Conservation (phyloP, 306 rosid species). For the Psophocarpus tetragonolobus region DNA sequence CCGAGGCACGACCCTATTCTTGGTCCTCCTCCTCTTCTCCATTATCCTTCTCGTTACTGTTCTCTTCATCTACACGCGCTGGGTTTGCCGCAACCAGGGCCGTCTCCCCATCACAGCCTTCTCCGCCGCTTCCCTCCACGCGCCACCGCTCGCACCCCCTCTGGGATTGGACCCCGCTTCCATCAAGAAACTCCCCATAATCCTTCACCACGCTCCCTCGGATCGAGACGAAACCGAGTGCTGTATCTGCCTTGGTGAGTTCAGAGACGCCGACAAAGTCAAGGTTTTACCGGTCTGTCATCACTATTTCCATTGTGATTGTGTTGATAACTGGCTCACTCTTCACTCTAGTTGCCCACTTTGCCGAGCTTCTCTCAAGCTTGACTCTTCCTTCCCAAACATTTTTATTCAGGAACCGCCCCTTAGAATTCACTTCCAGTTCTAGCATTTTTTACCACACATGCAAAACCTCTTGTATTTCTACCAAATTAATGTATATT, state of each 20-base stretch:
- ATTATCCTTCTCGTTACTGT: slow-evolving; percentile 54
- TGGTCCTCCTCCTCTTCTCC: slow-evolving; percentile 59
- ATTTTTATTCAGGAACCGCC: slow-evolving; percentile 57
- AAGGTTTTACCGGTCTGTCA: slow-evolving; percentile 75
- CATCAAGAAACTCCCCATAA: slow-evolving; percentile 56
- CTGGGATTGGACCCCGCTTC: slow-evolving; percentile 55
- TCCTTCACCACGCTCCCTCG: slow-evolving; percentile 43
- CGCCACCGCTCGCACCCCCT: slow-evolving; percentile 27
- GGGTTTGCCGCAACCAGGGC: slow-evolving; percentile 64
- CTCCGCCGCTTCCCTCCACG: slow-evolving; percentile 4
- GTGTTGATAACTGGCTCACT: slow-evolving; percentile 78
- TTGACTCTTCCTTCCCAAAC: slow-evolving; percentile 42
- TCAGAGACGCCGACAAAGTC: slow-evolving; percentile 69
- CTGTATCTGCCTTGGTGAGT: slow-evolving; percentile 71
- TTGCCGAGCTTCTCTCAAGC: slow-evolving; percentile 67
- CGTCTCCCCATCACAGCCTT: slow-evolving; percentile 5
- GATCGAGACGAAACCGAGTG: slow-evolving; percentile 53
- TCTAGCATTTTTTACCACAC: not conserved
- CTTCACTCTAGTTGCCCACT: slow-evolving; percentile 81
- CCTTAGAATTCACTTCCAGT: slow-evolving; percentile 41
- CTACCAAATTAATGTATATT: not conserved
- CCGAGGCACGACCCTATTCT: slow-evolving; percentile 70
- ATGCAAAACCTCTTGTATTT: not conserved
- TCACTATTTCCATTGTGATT: slow-evolving; percentile 76
- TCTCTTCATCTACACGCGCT: slow-evolving; percentile 72